These are phyloP conservation scores for Apiospora sp. DNA, from an alignment of 2,329 filamentous ascomycete genomes.

Conservation along the genomic window DNA sequence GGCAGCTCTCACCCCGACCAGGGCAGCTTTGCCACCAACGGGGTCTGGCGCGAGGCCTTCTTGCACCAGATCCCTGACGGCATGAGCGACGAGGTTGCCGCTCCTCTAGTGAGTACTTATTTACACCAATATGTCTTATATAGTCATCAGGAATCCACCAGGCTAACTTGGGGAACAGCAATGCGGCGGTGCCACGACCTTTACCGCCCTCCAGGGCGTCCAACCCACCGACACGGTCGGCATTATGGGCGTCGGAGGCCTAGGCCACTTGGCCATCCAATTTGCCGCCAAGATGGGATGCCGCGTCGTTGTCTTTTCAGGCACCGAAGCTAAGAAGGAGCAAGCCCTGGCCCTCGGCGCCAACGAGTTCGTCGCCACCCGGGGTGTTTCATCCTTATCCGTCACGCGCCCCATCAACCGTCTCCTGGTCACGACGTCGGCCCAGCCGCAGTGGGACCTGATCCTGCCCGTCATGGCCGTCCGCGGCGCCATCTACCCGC, in stretches of 20 bases:
- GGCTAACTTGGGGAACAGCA: constrained; percentile 36
- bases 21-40: constrained; percentile 55
- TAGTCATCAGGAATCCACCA: background rate
- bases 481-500: constrained; percentile 57
- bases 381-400: constrained; percentile 39
- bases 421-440: constrained; percentile 48
- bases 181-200: constrained; percentile 57
- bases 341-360: constrained; percentile 68
- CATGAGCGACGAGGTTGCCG: constrained; percentile 54
- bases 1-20: constrained; percentile 53
- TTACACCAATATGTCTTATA: no score
- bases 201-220: constrained; percentile 43
- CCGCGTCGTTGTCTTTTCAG: constrained; percentile 69
- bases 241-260: constrained; percentile 68
- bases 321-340: constrained; percentile 68
- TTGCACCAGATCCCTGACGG: constrained; percentile 56
- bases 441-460: constrained; percentile 45
- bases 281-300: constrained; percentile 74
- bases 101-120: constrained; percentile 47
- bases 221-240: constrained; percentile 48
- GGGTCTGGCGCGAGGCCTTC: constrained; percentile 56
- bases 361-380: constrained; percentile 67
- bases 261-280: constrained; percentile 73
- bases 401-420: constrained; percentile 40
- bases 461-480: constrained; percentile 54